Conservation (phyloP, 345 rosid genomes). For the Populus pruinosa region DNA sequence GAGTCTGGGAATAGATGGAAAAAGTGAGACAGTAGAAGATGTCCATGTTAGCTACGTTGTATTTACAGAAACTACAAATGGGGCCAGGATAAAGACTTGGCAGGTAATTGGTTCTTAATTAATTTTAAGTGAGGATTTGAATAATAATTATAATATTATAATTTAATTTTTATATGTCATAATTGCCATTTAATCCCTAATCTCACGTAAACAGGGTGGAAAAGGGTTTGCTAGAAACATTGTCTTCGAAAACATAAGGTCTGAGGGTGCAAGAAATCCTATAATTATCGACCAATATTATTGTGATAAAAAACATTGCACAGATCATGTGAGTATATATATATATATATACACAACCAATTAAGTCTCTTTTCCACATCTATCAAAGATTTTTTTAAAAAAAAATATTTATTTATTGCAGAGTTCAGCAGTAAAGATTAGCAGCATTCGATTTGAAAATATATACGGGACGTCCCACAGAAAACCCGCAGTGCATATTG, state of each 20-base stretch:
- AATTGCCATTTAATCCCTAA: neutral
- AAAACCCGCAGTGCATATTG: constrained; percentile 21
- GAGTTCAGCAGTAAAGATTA: constrained; percentile 41
- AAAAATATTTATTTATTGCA: constrained; percentile 7
- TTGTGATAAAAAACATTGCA: constrained; percentile 41
- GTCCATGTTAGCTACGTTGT: constrained; percentile 25
- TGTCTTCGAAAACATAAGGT: constrained; percentile 28
- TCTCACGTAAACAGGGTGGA: constrained; percentile 36
- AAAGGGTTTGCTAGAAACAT: constrained; percentile 42
- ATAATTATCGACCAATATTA: constrained; percentile 56
- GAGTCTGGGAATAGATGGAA: constrained; percentile 40
- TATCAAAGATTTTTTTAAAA: too few species aligned
- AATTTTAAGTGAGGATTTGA: too few species aligned
- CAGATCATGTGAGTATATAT: constrained; percentile 27
- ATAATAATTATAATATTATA: neutral
- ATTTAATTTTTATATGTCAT: neutral
- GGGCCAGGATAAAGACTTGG: constrained; percentile 54
- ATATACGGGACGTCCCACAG: constrained; percentile 33
- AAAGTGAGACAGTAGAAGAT: constrained; percentile 29
- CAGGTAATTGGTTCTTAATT: constrained; percentile 25
- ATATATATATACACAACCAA: too few species aligned
- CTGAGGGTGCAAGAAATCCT: constrained; percentile 26
- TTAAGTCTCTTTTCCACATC: too few species aligned
- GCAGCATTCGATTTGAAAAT: constrained; percentile 22
- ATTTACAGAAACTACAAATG: constrained; percentile 38